Base-by-base conservation (phyloP, 2,329 filamentous ascomycete species). In the Chaetomiaceae sp. region DNA sequence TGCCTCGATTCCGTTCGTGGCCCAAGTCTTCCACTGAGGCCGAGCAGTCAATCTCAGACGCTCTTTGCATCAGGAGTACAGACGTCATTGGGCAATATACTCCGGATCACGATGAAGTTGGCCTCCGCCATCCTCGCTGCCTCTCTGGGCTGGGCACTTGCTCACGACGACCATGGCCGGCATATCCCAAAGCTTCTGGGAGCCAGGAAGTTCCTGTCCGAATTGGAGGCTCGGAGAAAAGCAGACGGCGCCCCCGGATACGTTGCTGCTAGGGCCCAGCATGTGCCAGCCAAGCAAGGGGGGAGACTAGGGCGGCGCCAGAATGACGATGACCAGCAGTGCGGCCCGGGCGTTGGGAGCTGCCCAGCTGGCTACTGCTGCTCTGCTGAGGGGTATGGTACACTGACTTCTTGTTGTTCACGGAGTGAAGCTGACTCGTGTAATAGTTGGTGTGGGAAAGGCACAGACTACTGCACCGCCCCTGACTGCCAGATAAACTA, bases 401-500 rank as follows among this genome's bases (percentile, higher is more conserved):
- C n/a, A 3, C 37, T 22, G 6, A 15, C 15, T 20, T 9, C 11
- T 23, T 23, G n/a, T 15, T 23, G 9, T 2, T 36, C 15, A 23
- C 11, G 12, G 22, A 38, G 17, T 4, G 14, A 17, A 36, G 51
- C 60, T 62, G 50, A 63, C 59, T 19, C 17, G 6, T 4, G 8
- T 27, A 20, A 15, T 47, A 79, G 76, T 39, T 83, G 77, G 73
- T 84, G 81, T 57, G 81, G 81, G 46, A 73, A 66, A n/a, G 73
- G 71, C 4, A 65, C 65, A 11, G 74, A 79, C 1, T 82, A 83
- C 67, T 87, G 83, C 68, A 74, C 75, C 27, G 77, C 81, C 19
- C 83, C 83, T 2, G 77, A 82, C 49, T 87, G 83, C 63, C 75
- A 81, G 64, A 80, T 84, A 61, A 68, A 77, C 59, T 84, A 80